phyloP scores from a whole-genome alignment of 139 green algal genomes.

The Chara braunii region DNA sequence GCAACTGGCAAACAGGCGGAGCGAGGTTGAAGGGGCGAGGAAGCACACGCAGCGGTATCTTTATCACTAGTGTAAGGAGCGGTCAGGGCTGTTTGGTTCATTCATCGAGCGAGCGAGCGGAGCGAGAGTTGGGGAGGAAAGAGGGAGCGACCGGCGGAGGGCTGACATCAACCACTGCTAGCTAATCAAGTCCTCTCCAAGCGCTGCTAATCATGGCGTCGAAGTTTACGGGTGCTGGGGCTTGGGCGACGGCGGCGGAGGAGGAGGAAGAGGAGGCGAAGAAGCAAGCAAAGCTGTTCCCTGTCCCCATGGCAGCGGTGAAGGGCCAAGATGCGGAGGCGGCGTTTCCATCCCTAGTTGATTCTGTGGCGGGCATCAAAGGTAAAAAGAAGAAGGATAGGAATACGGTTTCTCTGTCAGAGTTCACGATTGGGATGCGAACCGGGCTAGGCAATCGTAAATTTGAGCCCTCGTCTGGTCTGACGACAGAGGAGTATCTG shows the following conservation, averaged over 20 bases:
- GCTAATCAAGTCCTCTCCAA: too few species aligned
- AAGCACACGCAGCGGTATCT: too few species aligned
- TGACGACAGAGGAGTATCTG: slow-evolving; percentile 39
- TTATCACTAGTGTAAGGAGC: too few species aligned
- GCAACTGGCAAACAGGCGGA: too few species aligned
- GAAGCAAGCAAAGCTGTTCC: too few species aligned
- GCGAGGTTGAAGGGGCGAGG: too few species aligned
- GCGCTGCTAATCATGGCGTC: too few species aligned
- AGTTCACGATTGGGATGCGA: slow-evolving; percentile 49
- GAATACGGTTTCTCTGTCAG: slow-evolving; percentile 56
- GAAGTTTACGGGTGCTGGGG: not conserved
- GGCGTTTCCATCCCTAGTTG: slow-evolving; percentile 45
- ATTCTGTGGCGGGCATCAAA: slow-evolving; percentile 43
- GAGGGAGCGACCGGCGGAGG: too few species aligned
- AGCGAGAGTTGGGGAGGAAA: too few species aligned
- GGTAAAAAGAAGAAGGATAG: slow-evolving; percentile 69
- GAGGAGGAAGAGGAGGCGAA: slow-evolving; percentile 17
- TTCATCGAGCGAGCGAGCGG: too few species aligned
- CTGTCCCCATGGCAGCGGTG: not conserved
- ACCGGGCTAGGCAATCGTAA: slow-evolving; percentile 3
- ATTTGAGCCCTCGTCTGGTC: not conserved
- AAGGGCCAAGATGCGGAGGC: slow-evolving; percentile 21
- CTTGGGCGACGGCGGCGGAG: slow-evolving; percentile 15
- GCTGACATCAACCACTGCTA: too few species aligned
- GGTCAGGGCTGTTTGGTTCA: too few species aligned